Evolutionary conservation across 1,284 basidiomycete species (phyloP), one percentile per base, ranked within the genome.

Genomic region (Athelia psychrophila): DNA sequence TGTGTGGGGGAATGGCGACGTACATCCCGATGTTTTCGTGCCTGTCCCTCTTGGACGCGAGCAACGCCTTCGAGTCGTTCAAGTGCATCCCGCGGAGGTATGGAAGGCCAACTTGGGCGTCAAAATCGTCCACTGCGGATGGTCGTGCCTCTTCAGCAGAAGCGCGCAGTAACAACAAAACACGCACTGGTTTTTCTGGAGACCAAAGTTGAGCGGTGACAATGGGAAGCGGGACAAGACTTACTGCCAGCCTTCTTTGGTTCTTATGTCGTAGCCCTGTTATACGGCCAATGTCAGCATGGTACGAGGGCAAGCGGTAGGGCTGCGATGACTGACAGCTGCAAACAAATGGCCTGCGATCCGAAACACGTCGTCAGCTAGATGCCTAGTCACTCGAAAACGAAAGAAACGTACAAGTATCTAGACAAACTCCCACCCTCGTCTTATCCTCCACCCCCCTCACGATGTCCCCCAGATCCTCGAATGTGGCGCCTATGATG

Each of bases 21-120:
- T 60, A 90, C 86, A 89, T 64, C 15, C 91, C 93, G 42, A 95
- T 85, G 57, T 93, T 95, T 64, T 91, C 86, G 62, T 95, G 92
- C 25, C 90, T 69, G 63, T 95, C 93, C 57, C 83, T 84, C 60
- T 81, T 84, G 20, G 83, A 85, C 1, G 76, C 80, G 5, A 85
- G 73, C 0, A 70, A 72, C 15, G 75, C 77, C 62, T 91, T 91
- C 3, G 88, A 91, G 64, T 94, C 92, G 66, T 95, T 95, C 50
- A 94, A 64, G 64, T 95, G 93, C 77, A 94, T 86, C 1, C 85
- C 91, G 4, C 81, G 78, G 15, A 95, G 80, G 62, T 90, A 93
- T 13, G 76, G 65, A 27, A 89, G 63, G 1, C 93, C 91, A 5
- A 95, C 75, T 48, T 81, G 72, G 18, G 73, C 60, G 42, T 90